Percentiles rank a stretch among this genome's conserved stretches.
Evolutionary conservation across 83 land plant species (phyloP).

Genomic region (Picea engelmannii): DNA sequence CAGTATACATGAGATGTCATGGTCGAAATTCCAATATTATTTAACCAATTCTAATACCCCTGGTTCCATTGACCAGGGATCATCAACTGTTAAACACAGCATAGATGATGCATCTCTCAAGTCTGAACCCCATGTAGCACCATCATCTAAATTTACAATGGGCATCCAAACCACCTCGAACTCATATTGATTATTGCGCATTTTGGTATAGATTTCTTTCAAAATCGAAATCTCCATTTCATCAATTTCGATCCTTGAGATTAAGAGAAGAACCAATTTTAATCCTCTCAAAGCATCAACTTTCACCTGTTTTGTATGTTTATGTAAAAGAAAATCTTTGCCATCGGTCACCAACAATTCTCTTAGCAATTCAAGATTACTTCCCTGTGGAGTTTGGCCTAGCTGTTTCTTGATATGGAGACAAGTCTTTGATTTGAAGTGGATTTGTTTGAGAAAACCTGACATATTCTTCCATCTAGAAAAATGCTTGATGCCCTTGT

Average conservation of each 20-base stretch:
- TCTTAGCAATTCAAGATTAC: neutral
- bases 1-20: neutral
- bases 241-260: neutral
- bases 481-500: neutral
- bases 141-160: neutral
- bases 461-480: neutral
- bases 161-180: conserved; percentile 12
- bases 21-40: neutral
- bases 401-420: neutral
- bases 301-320: neutral
- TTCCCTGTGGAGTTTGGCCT: neutral
- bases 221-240: neutral
- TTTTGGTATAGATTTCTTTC: neutral
- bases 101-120: neutral
- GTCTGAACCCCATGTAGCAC: neutral
- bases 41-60: neutral
- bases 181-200: neutral
- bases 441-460: neutral
- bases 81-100: neutral
- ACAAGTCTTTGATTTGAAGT: conserved; percentile 4
- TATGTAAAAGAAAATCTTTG: neutral
- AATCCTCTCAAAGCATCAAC: neutral
- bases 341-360: neutral
- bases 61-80: conserved; percentile 12
- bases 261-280: neutral